Evolutionary conservation across 1,284 basidiomycete genomes (phyloP).

Genomic region (Sporisorium scitamineum): DNA sequence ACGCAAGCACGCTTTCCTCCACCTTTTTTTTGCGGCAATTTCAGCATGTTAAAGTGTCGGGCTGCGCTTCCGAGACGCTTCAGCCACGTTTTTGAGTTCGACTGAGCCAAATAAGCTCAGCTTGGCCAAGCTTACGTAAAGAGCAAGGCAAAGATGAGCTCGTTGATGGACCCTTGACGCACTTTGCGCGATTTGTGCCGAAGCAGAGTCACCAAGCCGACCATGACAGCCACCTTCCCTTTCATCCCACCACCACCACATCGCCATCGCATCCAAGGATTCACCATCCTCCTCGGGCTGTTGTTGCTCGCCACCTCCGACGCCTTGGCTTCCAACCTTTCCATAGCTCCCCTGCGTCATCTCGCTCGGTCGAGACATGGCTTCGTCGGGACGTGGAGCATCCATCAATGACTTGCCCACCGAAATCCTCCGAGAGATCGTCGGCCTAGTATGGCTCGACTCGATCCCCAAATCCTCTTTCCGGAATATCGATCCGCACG

Average conservation of each 20-base stretch:
- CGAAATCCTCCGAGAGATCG: slow-evolving; percentile 60
- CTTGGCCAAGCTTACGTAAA: neutral
- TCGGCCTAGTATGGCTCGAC: slow-evolving; percentile 60
- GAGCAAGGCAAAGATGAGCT: neutral
- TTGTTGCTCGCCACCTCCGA: too few species aligned
- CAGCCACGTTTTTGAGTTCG: neutral
- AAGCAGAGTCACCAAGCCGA: neutral
- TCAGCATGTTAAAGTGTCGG: neutral
- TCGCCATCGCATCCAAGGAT: neutral
- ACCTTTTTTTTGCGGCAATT: neutral
- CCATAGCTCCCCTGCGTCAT: slow-evolving; percentile 6
- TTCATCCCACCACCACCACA: neutral
- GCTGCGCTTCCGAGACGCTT: neutral
- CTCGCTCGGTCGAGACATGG: slow-evolving; percentile 31
- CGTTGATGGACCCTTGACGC: slow-evolving; percentile 2
- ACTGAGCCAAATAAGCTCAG: slow-evolving; percentile 15
- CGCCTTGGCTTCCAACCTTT: neutral
- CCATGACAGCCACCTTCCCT: neutral
- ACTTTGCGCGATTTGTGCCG: neutral
- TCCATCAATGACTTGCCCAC: slow-evolving; percentile 53
- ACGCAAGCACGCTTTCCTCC: neutral
- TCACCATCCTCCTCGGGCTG: neutral
- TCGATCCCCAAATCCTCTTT: slow-evolving; percentile 61
- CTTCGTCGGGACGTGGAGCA: slow-evolving; percentile 31
- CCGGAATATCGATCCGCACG: slow-evolving; percentile 64